Evolutionary conservation across 805 yeast genomes (phyloP), one percentile per base, ranked within the genome.

Genomic region (Saturnispora quitensis): DNA sequence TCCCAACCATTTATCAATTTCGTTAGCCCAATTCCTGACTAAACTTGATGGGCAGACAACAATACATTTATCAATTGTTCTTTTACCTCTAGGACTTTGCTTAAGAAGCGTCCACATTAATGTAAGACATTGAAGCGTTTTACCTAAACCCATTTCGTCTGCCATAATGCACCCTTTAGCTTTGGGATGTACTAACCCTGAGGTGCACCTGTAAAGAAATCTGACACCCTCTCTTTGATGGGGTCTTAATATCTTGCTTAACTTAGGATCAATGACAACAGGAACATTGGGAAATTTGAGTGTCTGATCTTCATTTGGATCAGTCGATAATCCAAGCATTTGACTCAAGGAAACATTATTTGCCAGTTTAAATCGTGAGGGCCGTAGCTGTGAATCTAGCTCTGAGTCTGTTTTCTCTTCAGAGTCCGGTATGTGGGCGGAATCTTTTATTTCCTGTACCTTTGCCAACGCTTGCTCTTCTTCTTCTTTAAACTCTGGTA

Each of bases 61-160:
- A 48, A 91, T 83, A 58, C 91, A 85, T 66, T 93, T 93, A 50
- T 84, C 88, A 17, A 93, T 93, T 1, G 95, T 83, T 49, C 82
- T 81, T 58, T 75, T 81, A 5, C 88, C 88, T 50, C 90, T 78
- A 1, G 98, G 98, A 8, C 96, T 83, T 65, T 91, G 99, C 55
- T 78, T 80, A 47, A 91, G 72, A 47, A 91, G 65, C 0, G 97
- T 91, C 98, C 98, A 91, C 86, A 90, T 76, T 33, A 91, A 72
- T 0, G 97, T 75, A 34, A 91, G 76, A 66, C 98, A 91, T 68
- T 91, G 99, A 53, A 93, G 72, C 3, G 99, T 91, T 68, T 91
- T 91, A 52, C 99, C 99, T 43, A 91, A 74, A 2, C 99, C 99
- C 99, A 93, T 91, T 66, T 91, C 99, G 69, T 91, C 99, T 15